Conservation (phyloP, 2,329 filamentous ascomycete species). For the Karstenula rhodostoma region DNA sequence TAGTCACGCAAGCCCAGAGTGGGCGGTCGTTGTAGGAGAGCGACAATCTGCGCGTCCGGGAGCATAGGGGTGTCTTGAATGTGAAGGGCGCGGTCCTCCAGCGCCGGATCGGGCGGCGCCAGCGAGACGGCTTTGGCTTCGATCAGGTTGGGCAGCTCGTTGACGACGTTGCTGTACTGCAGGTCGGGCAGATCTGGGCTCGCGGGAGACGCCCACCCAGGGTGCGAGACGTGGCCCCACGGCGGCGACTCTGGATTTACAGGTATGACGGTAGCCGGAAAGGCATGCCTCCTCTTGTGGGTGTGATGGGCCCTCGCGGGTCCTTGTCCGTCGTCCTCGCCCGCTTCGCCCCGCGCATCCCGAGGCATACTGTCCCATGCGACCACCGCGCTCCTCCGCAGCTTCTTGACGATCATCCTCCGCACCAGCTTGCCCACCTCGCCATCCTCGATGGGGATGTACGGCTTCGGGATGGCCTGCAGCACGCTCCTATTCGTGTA, state of each 20-base stretch:
- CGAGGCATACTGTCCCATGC: conserved; percentile 80
- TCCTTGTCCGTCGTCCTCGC: conserved; percentile 28
- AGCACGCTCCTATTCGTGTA: conserved; percentile 85
- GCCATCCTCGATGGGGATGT: conserved; percentile 84
- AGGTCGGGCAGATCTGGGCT: conserved; percentile 78
- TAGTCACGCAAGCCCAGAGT: conserved; percentile 83
- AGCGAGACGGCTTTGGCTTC: conserved; percentile 93
- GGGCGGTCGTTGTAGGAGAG: conserved; percentile 73
- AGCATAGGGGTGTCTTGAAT: conserved; percentile 41
- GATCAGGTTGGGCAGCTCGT: conserved; percentile 86
- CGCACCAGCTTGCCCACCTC: conserved; percentile 80
- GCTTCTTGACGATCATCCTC: conserved; percentile 74
- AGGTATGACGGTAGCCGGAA: conserved; percentile 45
- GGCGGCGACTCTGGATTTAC: conserved; percentile 59
- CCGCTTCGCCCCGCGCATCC: conserved; percentile 58
- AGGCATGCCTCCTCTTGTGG: conserved; percentile 35
- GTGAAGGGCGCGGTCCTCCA: conserved; percentile 34
- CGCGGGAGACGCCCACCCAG: conserved; percentile 86
- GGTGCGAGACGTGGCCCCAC: conserved; percentile 87
- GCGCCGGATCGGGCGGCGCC: conserved; percentile 66
- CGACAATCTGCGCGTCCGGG: conserved; percentile 73
- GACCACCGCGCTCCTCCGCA: conserved; percentile 80
- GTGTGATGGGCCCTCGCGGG: conserved; percentile 40
- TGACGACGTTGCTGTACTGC: conserved; percentile 82
- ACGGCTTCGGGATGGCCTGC: conserved; percentile 82